Conservation (phyloP, 768 basidiomycete genomes). For the Pholiota microspora region DNA sequence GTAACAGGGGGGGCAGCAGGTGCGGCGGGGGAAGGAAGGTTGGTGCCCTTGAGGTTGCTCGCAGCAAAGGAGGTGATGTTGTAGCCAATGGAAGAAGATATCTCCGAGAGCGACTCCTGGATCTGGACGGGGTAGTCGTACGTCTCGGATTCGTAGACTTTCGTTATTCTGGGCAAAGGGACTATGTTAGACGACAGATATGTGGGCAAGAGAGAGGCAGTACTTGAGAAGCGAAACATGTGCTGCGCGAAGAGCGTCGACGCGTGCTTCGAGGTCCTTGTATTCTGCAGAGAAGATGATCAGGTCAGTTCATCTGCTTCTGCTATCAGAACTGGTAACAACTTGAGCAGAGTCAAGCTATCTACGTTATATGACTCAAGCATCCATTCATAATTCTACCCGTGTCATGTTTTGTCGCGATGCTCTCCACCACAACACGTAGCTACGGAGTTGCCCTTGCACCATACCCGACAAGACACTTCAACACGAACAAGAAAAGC, state of each 20-base stretch:
- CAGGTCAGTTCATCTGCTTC: not conserved
- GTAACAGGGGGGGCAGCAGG: slow-evolving; percentile 52
- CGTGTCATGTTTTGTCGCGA: not conserved
- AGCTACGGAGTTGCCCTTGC: not conserved
- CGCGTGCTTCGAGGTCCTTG: slow-evolving; percentile 91
- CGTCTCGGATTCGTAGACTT: slow-evolving; percentile 83
- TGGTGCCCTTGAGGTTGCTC: slow-evolving; percentile 85
- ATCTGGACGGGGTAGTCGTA: slow-evolving; percentile 92
- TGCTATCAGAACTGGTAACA: no score
- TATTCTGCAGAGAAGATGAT: slow-evolving; percentile 62
- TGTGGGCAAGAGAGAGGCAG: slow-evolving; percentile 7
- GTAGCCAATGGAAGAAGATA: slow-evolving; percentile 50
- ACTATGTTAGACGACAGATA: not conserved
- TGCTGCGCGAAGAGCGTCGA: slow-evolving; percentile 84
- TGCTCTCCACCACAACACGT: not conserved
- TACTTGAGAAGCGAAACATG: slow-evolving; percentile 80
- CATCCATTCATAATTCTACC: not conserved
- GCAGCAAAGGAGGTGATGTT: slow-evolving; percentile 84
- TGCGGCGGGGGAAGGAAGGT: slow-evolving; percentile 67
- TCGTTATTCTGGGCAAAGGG: slow-evolving; percentile 60
- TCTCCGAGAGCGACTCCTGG: slow-evolving; percentile 45
- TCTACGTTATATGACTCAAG: no score
- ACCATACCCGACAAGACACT: not conserved
- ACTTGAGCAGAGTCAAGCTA: no score
- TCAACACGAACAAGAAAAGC: not conserved